phyloP scores from a whole-genome alignment of 129 eudicot genomes.

The Kitagawia praeruptora region DNA sequence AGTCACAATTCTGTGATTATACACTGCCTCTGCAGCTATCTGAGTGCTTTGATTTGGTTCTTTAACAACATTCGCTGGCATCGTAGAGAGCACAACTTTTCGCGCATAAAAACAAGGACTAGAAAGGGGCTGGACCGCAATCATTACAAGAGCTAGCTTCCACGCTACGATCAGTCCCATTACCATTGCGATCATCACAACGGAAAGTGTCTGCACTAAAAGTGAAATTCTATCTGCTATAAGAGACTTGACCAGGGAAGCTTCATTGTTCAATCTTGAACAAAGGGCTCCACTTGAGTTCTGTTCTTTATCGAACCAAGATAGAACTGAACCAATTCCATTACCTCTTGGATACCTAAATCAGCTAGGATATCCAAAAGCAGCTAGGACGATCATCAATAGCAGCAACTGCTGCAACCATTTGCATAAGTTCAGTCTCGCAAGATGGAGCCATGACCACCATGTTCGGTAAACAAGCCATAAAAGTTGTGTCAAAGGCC shows the following conservation, averaged over 20 bases:
- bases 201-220: slow-evolving; percentile 62
- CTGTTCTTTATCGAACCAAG: slow-evolving; percentile 86
- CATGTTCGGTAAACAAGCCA: slow-evolving; percentile 80
- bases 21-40: slow-evolving; percentile 81
- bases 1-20: slow-evolving; percentile 75
- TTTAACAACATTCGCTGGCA: slow-evolving; percentile 56
- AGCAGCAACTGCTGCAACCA: slow-evolving; percentile 59
- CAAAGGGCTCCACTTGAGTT: slow-evolving; percentile 76
- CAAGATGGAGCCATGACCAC: slow-evolving; percentile 68
- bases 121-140: slow-evolving; percentile 82
- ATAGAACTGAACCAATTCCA: slow-evolving; percentile 43
- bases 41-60: slow-evolving; percentile 73
- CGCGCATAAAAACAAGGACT: slow-evolving; percentile 77
- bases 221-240: slow-evolving; percentile 83
- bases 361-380: no score
- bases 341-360: slow-evolving; percentile 67
- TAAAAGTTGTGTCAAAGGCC: slow-evolving; percentile 56
- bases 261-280: slow-evolving; percentile 72
- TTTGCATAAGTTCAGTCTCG: slow-evolving; percentile 56
- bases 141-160: slow-evolving; percentile 94
- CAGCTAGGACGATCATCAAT: slow-evolving; percentile 69
- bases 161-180: slow-evolving; percentile 77
- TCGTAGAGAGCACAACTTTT: slow-evolving; percentile 59
- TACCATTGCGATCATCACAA: slow-evolving; percentile 66
- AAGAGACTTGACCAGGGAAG: slow-evolving; percentile 83